Base-by-base conservation (phyloP, 371 early-diverging fungal genomes). In the Blakeslea trispora region DNA sequence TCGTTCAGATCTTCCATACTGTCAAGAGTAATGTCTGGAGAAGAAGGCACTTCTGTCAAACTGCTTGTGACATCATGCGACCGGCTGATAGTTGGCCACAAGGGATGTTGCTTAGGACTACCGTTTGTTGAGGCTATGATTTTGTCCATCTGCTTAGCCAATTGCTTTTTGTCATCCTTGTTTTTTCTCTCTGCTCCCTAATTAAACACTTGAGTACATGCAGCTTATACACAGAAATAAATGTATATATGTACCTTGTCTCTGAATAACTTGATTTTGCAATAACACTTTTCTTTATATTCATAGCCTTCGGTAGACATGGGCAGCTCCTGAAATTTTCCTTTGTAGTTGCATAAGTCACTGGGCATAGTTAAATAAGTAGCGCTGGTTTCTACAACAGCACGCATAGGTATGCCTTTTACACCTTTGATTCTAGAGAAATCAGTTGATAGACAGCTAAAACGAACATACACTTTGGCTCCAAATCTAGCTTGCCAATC, bases 341-440 rank as follows among this genome's bases (percentile, higher is more conserved):
- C 61, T 35, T 50, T 37, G 45, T 52, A 57, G 4, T 23, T 1
- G 15, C 9, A 15, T 8, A 39, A 35, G 4, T 54, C 37, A 10
- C 28, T 13, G n/a, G 65, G 65, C 15, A 59, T 44, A 9, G 57
- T 31, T 2, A 15, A 10, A 17, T 43, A 61, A 7, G 32, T 24
- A 9, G 28, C 45, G 24, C 10, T 55, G 42, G 68, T 69, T 28
- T 68, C 63, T 53, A 76, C 61, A 18, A 58, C 59, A 21, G 57
- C 67, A 5, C 91, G 80, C 53, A 92, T 72, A 13, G 91, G 89
- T 35, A 91, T 90, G 0, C 92, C 92, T 63, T 91, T 92, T 59
- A 92, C 90, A 10, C 92, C 92, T 63, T 92, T 91, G 68, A 91
- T 88, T 14, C 89, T 71, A 17, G 90, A 87, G 59, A 92, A 92